Conservation (phyloP, 2,329 filamentous ascomycete species). For the Exophiala alcalophila region DNA sequence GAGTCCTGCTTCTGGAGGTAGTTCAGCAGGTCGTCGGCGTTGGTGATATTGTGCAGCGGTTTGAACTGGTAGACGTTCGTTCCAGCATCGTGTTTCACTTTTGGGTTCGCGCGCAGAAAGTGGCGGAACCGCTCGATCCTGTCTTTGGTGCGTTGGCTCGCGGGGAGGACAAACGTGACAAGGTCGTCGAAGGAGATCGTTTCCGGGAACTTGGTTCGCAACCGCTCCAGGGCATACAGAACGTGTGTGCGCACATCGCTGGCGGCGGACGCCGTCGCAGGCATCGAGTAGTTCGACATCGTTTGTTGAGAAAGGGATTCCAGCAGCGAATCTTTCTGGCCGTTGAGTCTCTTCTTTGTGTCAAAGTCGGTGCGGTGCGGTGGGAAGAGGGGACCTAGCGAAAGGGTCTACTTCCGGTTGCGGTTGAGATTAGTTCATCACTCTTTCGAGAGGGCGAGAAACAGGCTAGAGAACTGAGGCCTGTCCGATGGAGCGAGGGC, state of each 20-base stretch:
- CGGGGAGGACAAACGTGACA: conserved; percentile 20
- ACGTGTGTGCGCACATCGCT: conserved; percentile 82
- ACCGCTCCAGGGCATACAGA: conserved; percentile 78
- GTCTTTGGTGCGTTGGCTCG: conserved; percentile 20
- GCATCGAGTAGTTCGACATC: conserved; percentile 48
- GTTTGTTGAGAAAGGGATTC: neutral
- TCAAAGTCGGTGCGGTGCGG: neutral
- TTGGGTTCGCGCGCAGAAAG: conserved; percentile 45
- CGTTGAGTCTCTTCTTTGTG: neutral
- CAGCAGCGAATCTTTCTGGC: neutral
- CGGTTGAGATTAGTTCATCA: conserved; percentile 14
- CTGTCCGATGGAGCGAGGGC: no score
- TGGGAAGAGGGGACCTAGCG: conserved; percentile 11
- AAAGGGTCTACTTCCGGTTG: conserved; percentile 24
- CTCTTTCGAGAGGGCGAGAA: conserved; percentile 1
- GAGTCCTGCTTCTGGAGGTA: conserved; percentile 80
- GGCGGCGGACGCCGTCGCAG: conserved; percentile 57
- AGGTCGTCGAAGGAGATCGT: conserved; percentile 68
- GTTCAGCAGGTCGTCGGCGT: conserved; percentile 70
- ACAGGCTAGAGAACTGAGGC: no score
- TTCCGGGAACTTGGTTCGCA: conserved; percentile 72
- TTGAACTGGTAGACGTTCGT: conserved; percentile 76
- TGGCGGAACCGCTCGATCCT: conserved; percentile 18
- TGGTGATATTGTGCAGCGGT: conserved; percentile 78
- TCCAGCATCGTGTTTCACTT: conserved; percentile 56